Conservation (phyloP, 1,139 yeast species). For the Pichia sp. region DNA sequence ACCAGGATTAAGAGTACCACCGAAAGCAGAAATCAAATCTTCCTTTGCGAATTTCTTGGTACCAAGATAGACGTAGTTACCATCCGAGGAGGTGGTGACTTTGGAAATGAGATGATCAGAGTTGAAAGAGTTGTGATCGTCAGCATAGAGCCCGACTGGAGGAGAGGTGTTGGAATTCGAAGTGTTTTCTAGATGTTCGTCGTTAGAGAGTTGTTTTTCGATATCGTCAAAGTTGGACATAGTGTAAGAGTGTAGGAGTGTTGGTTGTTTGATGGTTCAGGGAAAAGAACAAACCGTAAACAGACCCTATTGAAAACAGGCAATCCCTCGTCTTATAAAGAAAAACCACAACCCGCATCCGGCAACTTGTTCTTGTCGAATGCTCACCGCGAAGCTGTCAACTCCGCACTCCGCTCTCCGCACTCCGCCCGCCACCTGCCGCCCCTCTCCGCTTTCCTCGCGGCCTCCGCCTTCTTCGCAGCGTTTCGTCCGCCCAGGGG, state of each 20-base stretch:
- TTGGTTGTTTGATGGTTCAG: background rate
- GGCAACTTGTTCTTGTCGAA: too few relatives aligned
- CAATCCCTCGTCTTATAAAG: too few relatives aligned
- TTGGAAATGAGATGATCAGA: slow-evolving; percentile 14
- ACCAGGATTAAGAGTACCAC: slow-evolving; percentile 67
- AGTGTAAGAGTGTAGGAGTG: background rate
- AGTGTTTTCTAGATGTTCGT: slow-evolving; percentile 21
- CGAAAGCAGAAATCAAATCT: slow-evolving; percentile 63
- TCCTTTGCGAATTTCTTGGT: slow-evolving; percentile 57
- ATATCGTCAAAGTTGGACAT: slow-evolving; percentile 20
- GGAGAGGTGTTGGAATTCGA: slow-evolving; percentile 5
- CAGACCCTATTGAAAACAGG: too few relatives aligned
- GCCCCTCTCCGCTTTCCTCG: background rate
- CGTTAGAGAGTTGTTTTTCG: slow-evolving; percentile 24
- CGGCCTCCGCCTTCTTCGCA: background rate
- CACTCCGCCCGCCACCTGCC: background rate
- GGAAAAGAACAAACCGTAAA: too few relatives aligned
- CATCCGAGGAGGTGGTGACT: slow-evolving; percentile 25
- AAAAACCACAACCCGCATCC: too few relatives aligned
- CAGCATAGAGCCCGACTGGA: slow-evolving; percentile 15
- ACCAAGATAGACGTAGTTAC: slow-evolving; percentile 67
- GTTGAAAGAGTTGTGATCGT: slow-evolving; percentile 8
- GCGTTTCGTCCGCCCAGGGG: background rate
- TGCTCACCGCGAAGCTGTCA: background rate
- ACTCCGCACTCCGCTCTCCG: background rate